Conservation (phyloP, 129 eudicot genomes). For the Helichrysum umbraculigerum region DNA sequence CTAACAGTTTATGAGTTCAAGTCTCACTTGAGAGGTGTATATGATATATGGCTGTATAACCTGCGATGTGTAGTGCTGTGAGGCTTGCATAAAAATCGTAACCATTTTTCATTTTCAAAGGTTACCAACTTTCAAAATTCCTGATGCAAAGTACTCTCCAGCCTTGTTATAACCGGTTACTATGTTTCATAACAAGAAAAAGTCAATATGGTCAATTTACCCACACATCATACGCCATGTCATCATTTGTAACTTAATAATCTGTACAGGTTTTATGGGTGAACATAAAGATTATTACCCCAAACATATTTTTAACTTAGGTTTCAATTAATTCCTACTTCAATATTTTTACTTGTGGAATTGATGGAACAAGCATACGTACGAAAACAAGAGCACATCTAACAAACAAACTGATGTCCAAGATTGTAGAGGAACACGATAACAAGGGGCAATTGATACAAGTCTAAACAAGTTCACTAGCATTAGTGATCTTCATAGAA, state of each 20-base stretch:
- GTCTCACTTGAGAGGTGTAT: neutral
- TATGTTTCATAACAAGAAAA: neutral
- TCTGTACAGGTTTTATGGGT: neutral
- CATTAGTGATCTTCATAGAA: conserved; percentile 18
- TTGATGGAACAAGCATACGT: neutral
- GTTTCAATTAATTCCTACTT: neutral
- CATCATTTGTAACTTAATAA: neutral
- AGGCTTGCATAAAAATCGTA: neutral
- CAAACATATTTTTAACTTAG: neutral
- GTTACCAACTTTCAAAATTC: neutral
- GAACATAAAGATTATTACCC: neutral
- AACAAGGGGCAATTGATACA: conserved; percentile 8
- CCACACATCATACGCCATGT: neutral
- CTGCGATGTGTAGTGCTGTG: neutral
- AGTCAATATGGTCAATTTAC: neutral
- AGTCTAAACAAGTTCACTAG: conserved; percentile 8
- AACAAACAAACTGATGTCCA: neutral
- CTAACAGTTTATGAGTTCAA: neutral
- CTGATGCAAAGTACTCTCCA: neutral
- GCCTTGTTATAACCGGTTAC: neutral
- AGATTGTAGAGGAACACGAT: conserved; percentile 6
- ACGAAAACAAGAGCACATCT: neutral
- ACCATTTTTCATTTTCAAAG: neutral
- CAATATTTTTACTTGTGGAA: neutral
- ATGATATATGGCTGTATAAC: no score